Conservation (phyloP, 2,329 filamentous ascomycete species). For the Clonostachys rosea region DNA sequence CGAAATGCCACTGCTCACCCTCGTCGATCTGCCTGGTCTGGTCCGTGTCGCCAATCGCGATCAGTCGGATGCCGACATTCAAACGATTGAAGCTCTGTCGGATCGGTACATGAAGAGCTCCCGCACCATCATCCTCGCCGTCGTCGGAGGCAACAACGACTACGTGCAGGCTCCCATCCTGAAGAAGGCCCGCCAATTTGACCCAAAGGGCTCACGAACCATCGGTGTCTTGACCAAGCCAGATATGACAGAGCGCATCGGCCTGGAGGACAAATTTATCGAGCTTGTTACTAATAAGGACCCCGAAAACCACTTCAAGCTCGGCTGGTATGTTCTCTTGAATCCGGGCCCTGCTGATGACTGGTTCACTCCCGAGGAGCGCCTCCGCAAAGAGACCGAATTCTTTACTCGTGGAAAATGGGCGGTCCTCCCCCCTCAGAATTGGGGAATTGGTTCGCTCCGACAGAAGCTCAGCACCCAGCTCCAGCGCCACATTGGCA, state of each 20-base stretch:
- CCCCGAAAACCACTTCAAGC: conserved; percentile 41
- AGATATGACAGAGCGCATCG: conserved; percentile 46
- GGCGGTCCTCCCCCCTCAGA: conserved; percentile 37
- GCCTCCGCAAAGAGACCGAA: conserved; percentile 34
- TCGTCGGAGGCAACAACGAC: conserved; percentile 50
- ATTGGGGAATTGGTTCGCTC: conserved; percentile 40
- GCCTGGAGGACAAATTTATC: conserved; percentile 48
- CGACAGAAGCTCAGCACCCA: conserved; percentile 44
- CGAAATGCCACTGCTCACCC: conserved; percentile 52
- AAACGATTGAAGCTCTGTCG: conserved; percentile 44
- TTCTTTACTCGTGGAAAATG: conserved; percentile 46
- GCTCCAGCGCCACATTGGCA: conserved; percentile 45
- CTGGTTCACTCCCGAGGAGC: conserved; percentile 35
- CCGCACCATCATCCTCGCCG: conserved; percentile 50
- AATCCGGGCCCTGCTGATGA: conserved; percentile 42
- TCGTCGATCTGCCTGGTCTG: conserved; percentile 58
- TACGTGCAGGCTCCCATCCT: conserved; percentile 48
- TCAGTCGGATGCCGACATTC: conserved; percentile 47
- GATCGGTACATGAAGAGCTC: conserved; percentile 52
- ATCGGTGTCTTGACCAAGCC: conserved; percentile 49
- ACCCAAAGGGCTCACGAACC: conserved; percentile 41
- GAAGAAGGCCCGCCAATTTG: conserved; percentile 43
- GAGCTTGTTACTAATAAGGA: conserved; percentile 47
- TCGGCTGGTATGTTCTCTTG: conserved; percentile 46
- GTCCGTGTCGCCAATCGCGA: conserved; percentile 48